These are phyloP conservation scores for Margaritispora aquatica DNA, from an alignment of 495 filamentous ascomycete genomes.

Conservation along the genomic window DNA sequence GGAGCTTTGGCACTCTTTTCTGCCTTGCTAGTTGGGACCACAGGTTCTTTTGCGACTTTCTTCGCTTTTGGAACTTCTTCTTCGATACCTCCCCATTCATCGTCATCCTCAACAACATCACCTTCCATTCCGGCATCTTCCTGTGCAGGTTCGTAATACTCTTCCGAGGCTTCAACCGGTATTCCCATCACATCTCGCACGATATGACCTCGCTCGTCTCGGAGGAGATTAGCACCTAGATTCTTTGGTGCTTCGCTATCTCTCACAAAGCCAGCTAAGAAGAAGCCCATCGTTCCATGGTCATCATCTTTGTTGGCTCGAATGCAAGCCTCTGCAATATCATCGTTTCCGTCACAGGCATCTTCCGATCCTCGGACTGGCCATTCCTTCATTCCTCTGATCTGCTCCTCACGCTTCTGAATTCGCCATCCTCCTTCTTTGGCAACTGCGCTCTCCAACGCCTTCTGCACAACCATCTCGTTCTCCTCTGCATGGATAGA, in stretches of 20 bases:
- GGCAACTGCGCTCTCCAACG: slow-evolving; percentile 61
- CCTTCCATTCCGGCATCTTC: slow-evolving; percentile 11
- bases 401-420: slow-evolving; percentile 61
- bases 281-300: slow-evolving; percentile 59
- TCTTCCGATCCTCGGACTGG: slow-evolving; percentile 52
- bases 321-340: slow-evolving; percentile 68
- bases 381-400: slow-evolving; percentile 66
- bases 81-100: slow-evolving; percentile 44
- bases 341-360: slow-evolving; percentile 35
- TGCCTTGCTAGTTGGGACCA: neutral
- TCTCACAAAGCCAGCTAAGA: slow-evolving; percentile 40
- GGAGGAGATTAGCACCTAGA: slow-evolving; percentile 11
- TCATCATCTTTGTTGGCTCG: slow-evolving; percentile 74
- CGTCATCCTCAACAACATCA: slow-evolving; percentile 24
- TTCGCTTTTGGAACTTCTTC: slow-evolving; percentile 28
- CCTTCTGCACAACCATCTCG: slow-evolving; percentile 69
- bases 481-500: slow-evolving; percentile 84
- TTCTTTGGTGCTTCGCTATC: slow-evolving; percentile 16
- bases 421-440: slow-evolving; percentile 68
- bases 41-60: neutral
- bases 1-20: neutral
- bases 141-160: neutral
- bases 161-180: slow-evolving; percentile 5
- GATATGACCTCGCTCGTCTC: slow-evolving; percentile 21
- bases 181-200: slow-evolving; percentile 22